Base-by-base conservation (phyloP, 768 basidiomycete genomes). In the Boletus subparvulus region DNA sequence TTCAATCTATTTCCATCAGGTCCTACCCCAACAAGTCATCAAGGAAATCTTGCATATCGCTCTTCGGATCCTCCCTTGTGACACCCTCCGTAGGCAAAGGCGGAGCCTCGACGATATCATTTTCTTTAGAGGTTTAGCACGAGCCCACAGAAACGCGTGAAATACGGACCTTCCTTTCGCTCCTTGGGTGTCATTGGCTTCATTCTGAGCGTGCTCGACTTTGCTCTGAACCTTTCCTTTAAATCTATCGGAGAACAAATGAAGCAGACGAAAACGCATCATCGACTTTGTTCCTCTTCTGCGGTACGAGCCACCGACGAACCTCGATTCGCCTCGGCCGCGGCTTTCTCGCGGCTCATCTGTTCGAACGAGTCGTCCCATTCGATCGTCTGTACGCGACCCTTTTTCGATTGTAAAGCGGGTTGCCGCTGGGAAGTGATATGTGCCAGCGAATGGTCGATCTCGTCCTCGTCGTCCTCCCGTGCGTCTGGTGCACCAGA, bases 311-410 rank as follows among this genome's bases (percentile, higher is more conserved):
- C 42, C 42, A 39, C 13, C 10, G 28, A 64, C 76, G 43, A 51
- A 89, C 91, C 91, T 78, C 88, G 77, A 24, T 80, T 81, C 13
- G 91, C 90, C 56, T 92, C 90, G 0, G 90, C 89, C 6, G 81
- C 79, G 2, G 80, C 80, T 64, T 91, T 92, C 59, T 90, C 89
- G 21, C 81, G 79, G 35, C 73, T 80, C 76, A 93, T 73, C 36
- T 80, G 76, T 33, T 90, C 88, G 3, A 92, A 71, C 28, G 81
- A 73, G 4, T 77, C 74, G 58, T 88, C 83, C 90, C 90, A 93
- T 51, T 81, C 80, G 19, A 93, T 82, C 50, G 77, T 70, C 56
- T 84, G 78, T 0, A 83, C 69, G 44, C 83, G 86, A 0, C 88
- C 88, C 65, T 92, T 92, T 65, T 75, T 81, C 5, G 77, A 72